Base-by-base conservation (phyloP, 176 grass and related monocot genomes). In the Hordeum marinum region DNA sequence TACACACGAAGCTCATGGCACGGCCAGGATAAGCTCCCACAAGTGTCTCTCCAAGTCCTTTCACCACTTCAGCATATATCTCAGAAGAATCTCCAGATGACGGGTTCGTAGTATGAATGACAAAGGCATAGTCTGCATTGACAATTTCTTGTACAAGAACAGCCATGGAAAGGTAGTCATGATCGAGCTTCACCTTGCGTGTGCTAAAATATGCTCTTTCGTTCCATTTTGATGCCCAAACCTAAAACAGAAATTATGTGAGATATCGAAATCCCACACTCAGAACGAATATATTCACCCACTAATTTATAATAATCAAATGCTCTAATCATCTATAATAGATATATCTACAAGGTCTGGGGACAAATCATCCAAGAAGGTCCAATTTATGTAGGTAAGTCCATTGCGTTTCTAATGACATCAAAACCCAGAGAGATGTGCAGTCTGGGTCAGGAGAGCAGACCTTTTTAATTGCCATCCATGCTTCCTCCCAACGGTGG, bases 191-290 rank as follows among this genome's bases (percentile, higher is more conserved):
- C 70, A 96, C 96, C 82, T 96, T 99, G 26, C 96, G 89, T 0
- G 90, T 94, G 82, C 96, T 99, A 75, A 99, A 96, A 77, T 92
- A 99, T 84, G 96, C 96, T 88, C 96, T 96, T 86, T 99, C 96
- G 14, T 96, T 99, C 96, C 96, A 99, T 85, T 99, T 99, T 82
- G 96, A 99, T 34, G 90, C 93, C 96, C 96, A 99, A 9, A 99
- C 96, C 96, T 99, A 81, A 48, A 86, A 75, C 20, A 0, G 17
- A 79, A 75, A 68, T 72, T 78, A 45, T 66, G 82, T 66, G 6
- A 79, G 75, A 66, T 65, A 68, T 4, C 34, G 43, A 77, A 67
- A 87, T 54, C 57, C 36, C 42, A 87, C 31, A 45, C 17, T 12
- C 69, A 46, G 31, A 82, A 58, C 34, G 3, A 6, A 50, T 54